Conservation (phyloP, 148 eudicot genomes). For the Agrostemma githago region DNA sequence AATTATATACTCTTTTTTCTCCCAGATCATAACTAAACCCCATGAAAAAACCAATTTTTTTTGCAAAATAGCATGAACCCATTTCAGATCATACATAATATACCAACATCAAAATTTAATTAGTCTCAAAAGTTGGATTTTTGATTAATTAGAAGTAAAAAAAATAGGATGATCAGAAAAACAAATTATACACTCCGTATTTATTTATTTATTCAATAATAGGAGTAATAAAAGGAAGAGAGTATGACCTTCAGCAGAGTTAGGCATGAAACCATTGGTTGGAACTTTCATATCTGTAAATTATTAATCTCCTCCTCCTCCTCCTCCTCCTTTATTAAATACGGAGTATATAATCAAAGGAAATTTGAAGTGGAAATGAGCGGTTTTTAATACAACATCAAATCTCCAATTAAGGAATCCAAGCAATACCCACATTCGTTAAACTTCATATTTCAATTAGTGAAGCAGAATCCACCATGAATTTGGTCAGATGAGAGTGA, state of each 20-base stretch:
- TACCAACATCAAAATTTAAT: too few species aligned
- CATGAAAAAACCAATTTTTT: not conserved
- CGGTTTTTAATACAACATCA: not conserved
- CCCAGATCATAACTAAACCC: constrained; percentile 8
- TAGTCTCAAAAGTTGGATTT: too few species aligned
- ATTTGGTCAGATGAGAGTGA: not conserved
- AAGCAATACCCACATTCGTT: constrained; percentile 1
- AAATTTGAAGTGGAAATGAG: not conserved
- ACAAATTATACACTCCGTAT: not conserved
- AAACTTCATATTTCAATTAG: not conserved
- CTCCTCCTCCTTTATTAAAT: too few species aligned
- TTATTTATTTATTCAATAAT: too few species aligned
- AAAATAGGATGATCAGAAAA: not conserved
- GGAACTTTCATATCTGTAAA: constrained; percentile 61
- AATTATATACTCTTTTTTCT: not conserved
- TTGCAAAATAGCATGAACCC: not conserved
- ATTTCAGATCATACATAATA: not conserved
- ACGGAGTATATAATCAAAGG: not conserved
- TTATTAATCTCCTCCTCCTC: not conserved
- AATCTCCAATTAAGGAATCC: not conserved
- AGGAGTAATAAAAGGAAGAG: not conserved
- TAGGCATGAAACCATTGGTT: constrained; percentile 55
- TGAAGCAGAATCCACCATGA: not conserved
- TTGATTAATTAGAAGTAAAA: too few species aligned
- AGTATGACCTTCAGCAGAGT: constrained; percentile 30